These are phyloP conservation scores for Bremia lactucae DNA, from an alignment of 352 stramenopile species.

Conservation along the genomic window DNA sequence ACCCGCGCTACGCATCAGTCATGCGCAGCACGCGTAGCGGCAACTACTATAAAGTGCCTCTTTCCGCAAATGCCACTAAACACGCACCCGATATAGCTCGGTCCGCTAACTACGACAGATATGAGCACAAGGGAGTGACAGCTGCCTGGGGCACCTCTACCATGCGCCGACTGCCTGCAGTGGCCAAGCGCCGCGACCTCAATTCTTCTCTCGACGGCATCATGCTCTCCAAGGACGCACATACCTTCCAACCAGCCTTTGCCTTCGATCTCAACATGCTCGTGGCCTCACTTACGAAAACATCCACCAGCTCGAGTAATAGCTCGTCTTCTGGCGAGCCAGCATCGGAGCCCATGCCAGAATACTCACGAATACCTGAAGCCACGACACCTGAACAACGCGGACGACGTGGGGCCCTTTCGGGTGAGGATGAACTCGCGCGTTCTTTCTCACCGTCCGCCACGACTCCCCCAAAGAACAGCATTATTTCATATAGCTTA, in stretches of 20 bases:
- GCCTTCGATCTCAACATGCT: conserved; percentile 49
- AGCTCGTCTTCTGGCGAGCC: conserved; percentile 25
- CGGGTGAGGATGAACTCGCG: conserved; percentile 21
- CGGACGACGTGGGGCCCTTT: conserved; percentile 30
- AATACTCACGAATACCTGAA: conserved; percentile 22
- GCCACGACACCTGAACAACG: conserved; percentile 13
- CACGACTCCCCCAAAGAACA: conserved; percentile 20
- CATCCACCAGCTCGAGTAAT: conserved; percentile 12
- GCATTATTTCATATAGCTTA: conserved; percentile 44
- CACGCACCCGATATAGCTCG: conserved; percentile 12
- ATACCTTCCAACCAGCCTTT: conserved; percentile 37
- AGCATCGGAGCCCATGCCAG: conserved; percentile 12
- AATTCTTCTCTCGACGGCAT: conserved; percentile 31
- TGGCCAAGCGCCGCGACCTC: conserved; percentile 24
- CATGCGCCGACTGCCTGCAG: conserved; percentile 28
- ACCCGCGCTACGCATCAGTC: conserved; percentile 33
- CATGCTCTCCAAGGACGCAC: conserved; percentile 19
- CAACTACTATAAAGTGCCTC: conserved; percentile 52
- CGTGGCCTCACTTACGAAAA: conserved; percentile 30
- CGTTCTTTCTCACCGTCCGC: conserved; percentile 3
- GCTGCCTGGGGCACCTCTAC: conserved; percentile 29
- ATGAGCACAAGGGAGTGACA: conserved; percentile 18
- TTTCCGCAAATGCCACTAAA: conserved; percentile 16
- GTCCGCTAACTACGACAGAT: conserved; percentile 11
- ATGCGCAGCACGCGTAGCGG: conserved; percentile 46